phyloP scores from a whole-genome alignment of 2,329 filamentous ascomycete genomes.

The Ophiobolus disseminans region DNA sequence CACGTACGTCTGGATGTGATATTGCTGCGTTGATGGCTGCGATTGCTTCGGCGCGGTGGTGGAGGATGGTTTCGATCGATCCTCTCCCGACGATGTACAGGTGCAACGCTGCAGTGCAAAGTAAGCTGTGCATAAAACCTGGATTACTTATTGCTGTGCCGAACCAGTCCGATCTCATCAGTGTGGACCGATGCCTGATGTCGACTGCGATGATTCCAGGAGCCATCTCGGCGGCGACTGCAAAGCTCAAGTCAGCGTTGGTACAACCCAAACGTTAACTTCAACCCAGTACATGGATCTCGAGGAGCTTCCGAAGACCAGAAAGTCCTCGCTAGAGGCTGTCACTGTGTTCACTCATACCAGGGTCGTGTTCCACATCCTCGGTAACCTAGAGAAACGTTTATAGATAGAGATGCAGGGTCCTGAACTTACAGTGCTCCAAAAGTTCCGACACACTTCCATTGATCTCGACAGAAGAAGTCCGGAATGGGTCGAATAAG shows the following conservation, averaged over 20 bases:
- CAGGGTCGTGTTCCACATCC: slow-evolving; percentile 10
- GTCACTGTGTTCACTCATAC: background rate
- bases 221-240: slow-evolving; percentile 46
- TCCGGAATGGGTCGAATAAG: slow-evolving; percentile 44
- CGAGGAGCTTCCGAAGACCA: background rate
- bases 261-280: background rate
- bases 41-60: slow-evolving; percentile 45
- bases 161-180: slow-evolving; percentile 49
- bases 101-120: slow-evolving; percentile 46
- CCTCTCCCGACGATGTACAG: slow-evolving; percentile 42
- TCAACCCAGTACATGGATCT: background rate
- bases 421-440: slow-evolving; percentile 43
- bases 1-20: slow-evolving; percentile 29
- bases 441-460: slow-evolving; percentile 40
- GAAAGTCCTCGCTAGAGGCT: background rate
- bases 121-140: slow-evolving; percentile 50
- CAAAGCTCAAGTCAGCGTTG: slow-evolving; percentile 23
- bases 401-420: slow-evolving; percentile 17
- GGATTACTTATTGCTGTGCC: slow-evolving; percentile 42
- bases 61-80: slow-evolving; percentile 37
- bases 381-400: slow-evolving; percentile 15
- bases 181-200: slow-evolving; percentile 40
- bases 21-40: slow-evolving; percentile 43
- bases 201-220: slow-evolving; percentile 48
- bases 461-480: slow-evolving; percentile 36